Conservation (phyloP, 805 yeast species). For the Nakazawaea wickerhamii region DNA sequence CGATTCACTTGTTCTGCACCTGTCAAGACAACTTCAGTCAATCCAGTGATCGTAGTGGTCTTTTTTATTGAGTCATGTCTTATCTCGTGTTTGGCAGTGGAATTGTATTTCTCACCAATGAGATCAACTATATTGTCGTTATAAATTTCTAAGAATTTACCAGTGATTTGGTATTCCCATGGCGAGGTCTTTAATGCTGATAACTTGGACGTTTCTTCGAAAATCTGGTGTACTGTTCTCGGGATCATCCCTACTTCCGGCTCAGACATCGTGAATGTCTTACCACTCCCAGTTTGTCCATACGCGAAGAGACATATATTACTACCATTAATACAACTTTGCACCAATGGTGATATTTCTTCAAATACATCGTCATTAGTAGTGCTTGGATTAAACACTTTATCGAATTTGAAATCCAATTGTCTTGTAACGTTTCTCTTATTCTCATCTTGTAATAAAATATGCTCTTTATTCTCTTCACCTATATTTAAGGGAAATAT, state of each 20-base stretch:
- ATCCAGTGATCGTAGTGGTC: constrained; percentile 58
- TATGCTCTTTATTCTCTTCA: constrained; percentile 29
- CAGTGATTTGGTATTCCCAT: constrained; percentile 57
- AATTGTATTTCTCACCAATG: constrained; percentile 28
- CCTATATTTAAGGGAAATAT: constrained; percentile 21
- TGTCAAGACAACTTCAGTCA: constrained; percentile 43
- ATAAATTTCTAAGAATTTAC: constrained; percentile 85
- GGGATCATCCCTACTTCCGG: constrained; percentile 76
- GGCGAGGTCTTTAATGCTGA: constrained; percentile 36
- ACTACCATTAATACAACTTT: constrained; percentile 80
- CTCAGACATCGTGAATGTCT: constrained; percentile 84
- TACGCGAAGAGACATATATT: constrained; percentile 94
- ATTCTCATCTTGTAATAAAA: constrained; percentile 23
- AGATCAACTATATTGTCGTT: constrained; percentile 78
- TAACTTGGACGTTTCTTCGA: constrained; percentile 44
- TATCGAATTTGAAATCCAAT: constrained; percentile 64
- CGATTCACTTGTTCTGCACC: constrained; percentile 40
- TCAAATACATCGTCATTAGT: constrained; percentile 65
- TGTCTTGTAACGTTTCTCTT: constrained; percentile 14
- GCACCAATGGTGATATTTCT: constrained; percentile 82
- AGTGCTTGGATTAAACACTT: constrained; percentile 53
- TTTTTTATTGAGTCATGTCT: constrained; percentile 54
- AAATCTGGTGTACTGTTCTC: constrained; percentile 64
- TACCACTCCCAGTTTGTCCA: constrained; percentile 97
- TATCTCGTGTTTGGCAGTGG: constrained; percentile 51